Evolutionary conservation across 2,329 filamentous ascomycete genomes (phyloP).

Genomic region (Talaromyces pinophilus): DNA sequence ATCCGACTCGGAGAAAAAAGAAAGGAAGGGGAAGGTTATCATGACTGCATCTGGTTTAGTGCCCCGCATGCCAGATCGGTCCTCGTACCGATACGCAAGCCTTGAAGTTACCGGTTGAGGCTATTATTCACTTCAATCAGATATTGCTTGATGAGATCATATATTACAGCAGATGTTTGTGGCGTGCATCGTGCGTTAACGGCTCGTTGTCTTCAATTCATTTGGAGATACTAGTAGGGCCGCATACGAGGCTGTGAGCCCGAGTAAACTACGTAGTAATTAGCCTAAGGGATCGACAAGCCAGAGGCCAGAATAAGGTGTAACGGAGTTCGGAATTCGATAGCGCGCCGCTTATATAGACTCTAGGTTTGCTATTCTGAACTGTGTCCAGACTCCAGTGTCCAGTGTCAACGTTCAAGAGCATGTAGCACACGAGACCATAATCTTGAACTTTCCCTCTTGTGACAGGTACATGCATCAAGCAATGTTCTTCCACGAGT

Average conservation of each 20-base stretch:
- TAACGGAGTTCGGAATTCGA: slow-evolving; percentile 5
- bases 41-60: slow-evolving; percentile 19
- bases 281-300: neutral
- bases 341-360: neutral
- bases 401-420: neutral
- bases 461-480: neutral
- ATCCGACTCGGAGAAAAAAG: slow-evolving; percentile 13
- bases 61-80: slow-evolving; percentile 2
- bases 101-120: neutral
- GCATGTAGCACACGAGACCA: neutral
- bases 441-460: neutral
- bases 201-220: neutral
- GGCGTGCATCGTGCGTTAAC: no score
- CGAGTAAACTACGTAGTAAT: neutral
- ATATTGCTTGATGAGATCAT: neutral
- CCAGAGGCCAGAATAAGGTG: neutral
- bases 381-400: neutral
- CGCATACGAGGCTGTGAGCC: neutral
- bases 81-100: neutral
- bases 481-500: neutral
- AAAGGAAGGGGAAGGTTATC: slow-evolving; percentile 17
- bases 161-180: neutral
- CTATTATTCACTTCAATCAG: neutral
- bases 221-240: neutral
- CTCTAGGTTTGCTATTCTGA: neutral